Base-by-base conservation (phyloP, 306 rosid genomes). In the Ceratonia siliqua region DNA sequence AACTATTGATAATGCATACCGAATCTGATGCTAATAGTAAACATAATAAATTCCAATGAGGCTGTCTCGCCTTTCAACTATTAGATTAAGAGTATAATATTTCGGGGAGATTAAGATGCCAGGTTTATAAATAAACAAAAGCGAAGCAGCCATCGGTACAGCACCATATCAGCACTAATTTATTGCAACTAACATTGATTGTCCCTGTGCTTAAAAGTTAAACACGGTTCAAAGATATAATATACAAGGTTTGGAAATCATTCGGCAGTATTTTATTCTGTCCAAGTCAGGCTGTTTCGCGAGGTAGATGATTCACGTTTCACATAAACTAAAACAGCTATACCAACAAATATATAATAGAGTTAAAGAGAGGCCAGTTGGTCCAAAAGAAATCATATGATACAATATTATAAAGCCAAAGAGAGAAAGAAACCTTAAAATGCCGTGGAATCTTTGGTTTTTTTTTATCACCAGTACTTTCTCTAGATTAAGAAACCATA, bases 61-160 rank as follows among this genome's bases (percentile, higher is more conserved):
- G 64, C 70, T 50, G 27, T 41, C 61, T 62, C 20, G 25, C 30
- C 74, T 18, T 53, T 62, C 21, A 57, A 11, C 49, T 32, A 65
- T 57, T 20, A 8, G 57, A 52, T 21, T 6, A 62, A 54, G 14
- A 62, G 62, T 68, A 85, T 11, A 66, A 50, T 55, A 76, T 69
- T 80, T 82, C 87, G 87, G 62, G 91, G 85, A 85, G 82, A 82
- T 87, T 82, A 78, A 78, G 86, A 80, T 78, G 85, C 65, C 50
- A 17, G 55, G 41, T 72, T 42, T 39, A 49, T 33, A 27, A 32
- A 41, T 38, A 53, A 49, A 70, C 6, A 32, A 79, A 56, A 67
- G 49, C 21, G 64, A 30, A 58, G 58, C 69, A 70, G 35, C 76
- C 25, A 62, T 62, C 61, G 36, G 77, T 46, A 72, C 74, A 73